Evolutionary conservation across 371 early-diverging fungal genomes (phyloP).

Genomic region (Syncephalastrum monosporum): DNA sequence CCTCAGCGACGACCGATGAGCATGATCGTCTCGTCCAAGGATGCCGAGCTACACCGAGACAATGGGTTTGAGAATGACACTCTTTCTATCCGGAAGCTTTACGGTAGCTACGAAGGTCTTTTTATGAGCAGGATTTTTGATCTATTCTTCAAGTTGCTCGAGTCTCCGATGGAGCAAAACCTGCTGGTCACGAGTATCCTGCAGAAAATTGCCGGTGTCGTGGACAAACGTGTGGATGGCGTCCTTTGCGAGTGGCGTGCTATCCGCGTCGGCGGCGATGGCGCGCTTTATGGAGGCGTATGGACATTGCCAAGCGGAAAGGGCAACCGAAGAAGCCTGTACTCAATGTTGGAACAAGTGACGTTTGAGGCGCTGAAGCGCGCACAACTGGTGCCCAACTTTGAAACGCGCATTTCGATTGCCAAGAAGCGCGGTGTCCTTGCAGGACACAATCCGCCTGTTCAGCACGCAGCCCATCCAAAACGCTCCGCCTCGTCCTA

Average conservation of each 20-base stretch:
- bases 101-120: conserved; percentile 44
- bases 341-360: conserved; percentile 47
- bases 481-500: conserved; percentile 16
- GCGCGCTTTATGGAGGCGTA: conserved; percentile 45
- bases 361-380: conserved; percentile 53
- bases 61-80: conserved; percentile 2
- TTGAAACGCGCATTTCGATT: conserved; percentile 48
- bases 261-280: conserved; percentile 45
- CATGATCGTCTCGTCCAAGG: conserved; percentile 23
- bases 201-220: conserved; percentile 47
- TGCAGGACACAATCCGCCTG: conserved; percentile 14
- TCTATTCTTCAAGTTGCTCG: conserved; percentile 43
- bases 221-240: conserved; percentile 49
- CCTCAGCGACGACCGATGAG: conserved; percentile 36
- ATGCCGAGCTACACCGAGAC: conserved; percentile 8
- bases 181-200: conserved; percentile 49
- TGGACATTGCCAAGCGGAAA: conserved; percentile 42
- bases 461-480: conserved; percentile 12
- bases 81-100: conserved; percentile 8
- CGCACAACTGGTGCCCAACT: conserved; percentile 51
- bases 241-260: conserved; percentile 52
- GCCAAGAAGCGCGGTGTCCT: conserved; percentile 46
- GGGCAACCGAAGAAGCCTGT: conserved; percentile 40
- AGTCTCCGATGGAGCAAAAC: conserved; percentile 48
- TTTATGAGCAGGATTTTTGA: conserved; percentile 48